A percentile compares a stretch with the other conserved stretches of the same genome.
Conservation (phyloP, 345 rosid genomes). For the Salix udensis region DNA sequence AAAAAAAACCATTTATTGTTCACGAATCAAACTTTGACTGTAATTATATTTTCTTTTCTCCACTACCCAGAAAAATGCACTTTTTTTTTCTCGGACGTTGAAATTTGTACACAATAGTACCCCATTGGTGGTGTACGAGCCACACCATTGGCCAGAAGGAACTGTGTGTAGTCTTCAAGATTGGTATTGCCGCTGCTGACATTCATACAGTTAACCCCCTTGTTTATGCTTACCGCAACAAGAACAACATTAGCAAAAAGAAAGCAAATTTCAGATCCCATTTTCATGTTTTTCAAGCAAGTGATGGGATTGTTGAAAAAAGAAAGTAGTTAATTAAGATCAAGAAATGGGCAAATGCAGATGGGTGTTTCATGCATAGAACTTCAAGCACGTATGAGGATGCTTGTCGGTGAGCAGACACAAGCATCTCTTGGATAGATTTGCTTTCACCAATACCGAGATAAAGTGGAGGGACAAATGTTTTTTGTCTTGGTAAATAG, state of each 20-base stretch:
- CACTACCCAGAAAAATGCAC: too few relatives aligned
- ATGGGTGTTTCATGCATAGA: too few relatives aligned
- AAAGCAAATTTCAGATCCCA: neutral
- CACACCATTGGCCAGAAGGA: slow-evolving; percentile 46
- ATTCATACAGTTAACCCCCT: slow-evolving; percentile 11
- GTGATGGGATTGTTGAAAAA: neutral
- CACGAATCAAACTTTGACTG: neutral
- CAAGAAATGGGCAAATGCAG: neutral
- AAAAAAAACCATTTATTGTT: too few relatives aligned
- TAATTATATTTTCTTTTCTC: too few relatives aligned
- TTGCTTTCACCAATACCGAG: neutral
- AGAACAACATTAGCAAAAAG: slow-evolving; percentile 5
- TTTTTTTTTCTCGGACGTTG: too few relatives aligned
- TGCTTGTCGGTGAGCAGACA: slow-evolving; percentile 6
- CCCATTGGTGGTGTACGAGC: slow-evolving; percentile 54
- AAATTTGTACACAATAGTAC: slow-evolving; percentile 4
- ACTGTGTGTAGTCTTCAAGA: slow-evolving; percentile 19
- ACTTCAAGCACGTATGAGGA: too few relatives aligned
- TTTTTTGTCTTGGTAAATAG: too few relatives aligned
- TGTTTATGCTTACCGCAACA: neutral
- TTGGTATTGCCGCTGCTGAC: neutral
- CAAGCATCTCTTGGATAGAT: neutral
- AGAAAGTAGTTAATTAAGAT: neutral
- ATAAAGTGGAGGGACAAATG: neutral
- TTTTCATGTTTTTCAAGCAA: neutral